Base-by-base conservation (phyloP, 257 asterid genomes). In the Solanum habrochaites region DNA sequence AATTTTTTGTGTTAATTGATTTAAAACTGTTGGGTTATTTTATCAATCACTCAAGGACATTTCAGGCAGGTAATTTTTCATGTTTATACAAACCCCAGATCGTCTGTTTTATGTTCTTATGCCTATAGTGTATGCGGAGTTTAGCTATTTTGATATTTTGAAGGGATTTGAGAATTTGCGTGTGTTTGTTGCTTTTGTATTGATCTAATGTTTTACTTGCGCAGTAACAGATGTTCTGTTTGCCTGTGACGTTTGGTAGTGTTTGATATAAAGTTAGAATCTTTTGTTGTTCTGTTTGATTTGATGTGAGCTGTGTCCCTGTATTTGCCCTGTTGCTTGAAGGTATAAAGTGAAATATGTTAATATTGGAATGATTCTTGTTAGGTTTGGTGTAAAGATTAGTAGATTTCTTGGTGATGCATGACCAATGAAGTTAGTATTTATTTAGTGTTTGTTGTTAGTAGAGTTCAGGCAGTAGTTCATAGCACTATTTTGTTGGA, bases 31-130 rank as follows among this genome's bases (percentile, higher is more conserved):
- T 7, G 35, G 83, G 83, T 75, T 11, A 40, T 75, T 77, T 72
- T 70, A 8, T 72, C 83, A 83, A 86, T 87, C 83, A 62, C 72
- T 73, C 23, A 29, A 72, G 87, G 91, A 71, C n/a, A 45, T 85
- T 52, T 52, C 47, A 37, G 91, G 90, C 86, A 40, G 39, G 90
- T 60, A 40, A 56, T 45, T 52, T 45, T 52, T 86, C 45, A 31
- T 72, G 35, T 66, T 58, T 67, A 42, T 43, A 47, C 39, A 37
- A 69, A 8, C 43, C 77, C 72, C 80, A 85, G 90, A 87, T 89
- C 91, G n/a, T n/a, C 72, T 85, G 47, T 64, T 74, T 75, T 67
- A 21, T 20, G 20, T 7, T 66, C 52, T 25, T 80, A 20, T 75
- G 67, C n/a, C 27, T 42, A 21, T 66, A 40, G 14, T 39, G 32